Conservation (phyloP, 495 filamentous ascomycete species). For the Tuber microsphaerosporum region DNA sequence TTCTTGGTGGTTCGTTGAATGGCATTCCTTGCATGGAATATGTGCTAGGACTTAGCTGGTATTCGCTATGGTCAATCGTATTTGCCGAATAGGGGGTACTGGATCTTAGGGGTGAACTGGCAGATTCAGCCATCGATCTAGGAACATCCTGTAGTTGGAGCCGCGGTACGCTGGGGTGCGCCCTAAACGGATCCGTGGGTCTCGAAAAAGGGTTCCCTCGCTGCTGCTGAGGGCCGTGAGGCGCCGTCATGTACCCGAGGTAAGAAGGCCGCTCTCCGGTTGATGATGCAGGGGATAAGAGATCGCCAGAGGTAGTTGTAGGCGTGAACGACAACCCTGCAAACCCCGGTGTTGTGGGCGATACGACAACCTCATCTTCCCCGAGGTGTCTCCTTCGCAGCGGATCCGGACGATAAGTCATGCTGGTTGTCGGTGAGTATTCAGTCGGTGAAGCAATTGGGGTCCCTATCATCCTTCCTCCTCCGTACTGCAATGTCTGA, state of each 20-base stretch:
- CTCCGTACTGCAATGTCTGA: conserved; percentile 72
- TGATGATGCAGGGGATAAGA: conserved; percentile 41
- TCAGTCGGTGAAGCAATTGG: conserved; percentile 41
- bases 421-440: conserved; percentile 37
- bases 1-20: conserved; percentile 40
- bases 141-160: conserved; percentile 56
- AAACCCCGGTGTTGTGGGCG: conserved; percentile 49
- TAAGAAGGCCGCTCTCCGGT: conserved; percentile 45
- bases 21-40: conserved; percentile 39
- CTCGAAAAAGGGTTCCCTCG: conserved; percentile 45
- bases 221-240: conserved; percentile 32
- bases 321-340: conserved; percentile 47
- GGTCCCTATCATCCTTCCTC: conserved; percentile 43
- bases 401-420: conserved; percentile 38
- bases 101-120: conserved; percentile 54
- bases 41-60: conserved; percentile 42
- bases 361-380: conserved; percentile 41
- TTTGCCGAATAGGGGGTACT: conserved; percentile 59
- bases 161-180: conserved; percentile 52
- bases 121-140: conserved; percentile 53
- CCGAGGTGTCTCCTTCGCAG: conserved; percentile 36
- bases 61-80: conserved; percentile 51
- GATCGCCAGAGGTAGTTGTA: conserved; percentile 39
- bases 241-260: conserved; percentile 40
- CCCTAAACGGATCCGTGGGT: conserved; percentile 52